Base-by-base conservation (phyloP, 1,139 yeast genomes). In the Candida dubliniensis region DNA sequence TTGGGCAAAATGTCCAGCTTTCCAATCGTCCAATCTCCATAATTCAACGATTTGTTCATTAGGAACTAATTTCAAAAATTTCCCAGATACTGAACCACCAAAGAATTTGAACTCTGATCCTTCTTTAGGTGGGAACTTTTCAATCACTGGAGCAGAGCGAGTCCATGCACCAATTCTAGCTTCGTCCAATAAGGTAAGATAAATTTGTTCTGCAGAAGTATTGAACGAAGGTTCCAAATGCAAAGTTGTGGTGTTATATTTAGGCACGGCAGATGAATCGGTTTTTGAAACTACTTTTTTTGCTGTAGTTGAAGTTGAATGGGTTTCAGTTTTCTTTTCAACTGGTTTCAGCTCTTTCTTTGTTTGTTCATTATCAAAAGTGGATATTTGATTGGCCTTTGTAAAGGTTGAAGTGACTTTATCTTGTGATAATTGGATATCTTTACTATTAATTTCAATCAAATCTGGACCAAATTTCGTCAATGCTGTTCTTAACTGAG, bases 21-120 rank as follows among this genome's bases (percentile, higher is more conserved):
- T 87, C 99, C 99, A 93, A 57, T 86, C 89, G 42, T 77, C 79
- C 51, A 93, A 71, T 60, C 98, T 78, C 99, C 99, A 93, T 35
- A 78, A 68, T 77, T 87, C 84, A 15, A 72, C 80, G 45, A 93
- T 82, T 45, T 69, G 68, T 56, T 78, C 74, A 56, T 79, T 79
- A 43, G 74, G 70, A n/a, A 72, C 78, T 47, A 89, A 71, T 54
- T 78, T 79, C 36, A 77, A 56, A 51, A 89, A 69, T 57, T 81
- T 79, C 41, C 96, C 96, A 25, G 76, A 62, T 43, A 93, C 84
- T 47, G 90, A 88, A n/a, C 97, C 97, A 10, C 96, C 95, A 63
- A 93, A 93, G 45, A 93, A 66, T 37, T 77, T 74, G 66, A 82
- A 90, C 34, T 71, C 71, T 1, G 85, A 76, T 5, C 89, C 91